Evolutionary conservation across 2,329 filamentous ascomycete species (phyloP), one percentile per base, ranked within the genome.

Genomic region (Ceratocystis albifundus): DNA sequence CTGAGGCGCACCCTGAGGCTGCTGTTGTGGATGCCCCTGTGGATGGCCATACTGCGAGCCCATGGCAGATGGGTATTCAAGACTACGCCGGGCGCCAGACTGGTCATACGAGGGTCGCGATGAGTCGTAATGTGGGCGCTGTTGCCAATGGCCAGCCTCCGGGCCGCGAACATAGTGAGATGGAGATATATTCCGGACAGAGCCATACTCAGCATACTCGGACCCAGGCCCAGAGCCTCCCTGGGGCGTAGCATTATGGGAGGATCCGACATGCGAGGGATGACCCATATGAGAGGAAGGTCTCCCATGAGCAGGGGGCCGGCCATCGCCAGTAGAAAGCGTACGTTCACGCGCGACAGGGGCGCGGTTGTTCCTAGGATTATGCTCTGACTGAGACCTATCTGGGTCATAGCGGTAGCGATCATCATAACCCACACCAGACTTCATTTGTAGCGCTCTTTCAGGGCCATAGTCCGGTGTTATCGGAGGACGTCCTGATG

Each of bases 381-480:
- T 64, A 17, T 66, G 64, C 17, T 68, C 67, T 5, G 59, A 62
- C 32, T 61, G 62, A 22, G 62, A n/a, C 15, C 57, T 46, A 25
- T 68, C 66, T 63, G 75, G 72, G 65, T 81, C 80, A 15, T 76
- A 73, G 66, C 80, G 76, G 66, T 78, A 84, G 55, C 81, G 79
- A 22, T 84, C 82, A 66, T 86, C 82, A 69, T 80, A 83, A 64
- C 74, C 74, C 3, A 20, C 25, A 4, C 20, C 53, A 2, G 75
- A 72, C 61, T 81, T 78, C 15, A 78, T 70, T 1, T 41, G 36
- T 41, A 76, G 74, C 12, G 76, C 75, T 64, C 80, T 77, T 59
- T 85, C 82, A 0, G 78, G 77, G 68, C 82, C 81, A 71, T 84
- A 84, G 65, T 84, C 82, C 61, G 75, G 70, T 72, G 75, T 50